Percentiles rank a stretch among this genome's conserved stretches.
Conservation (phyloP, 768 basidiomycete species). For the Mycena galopus region DNA sequence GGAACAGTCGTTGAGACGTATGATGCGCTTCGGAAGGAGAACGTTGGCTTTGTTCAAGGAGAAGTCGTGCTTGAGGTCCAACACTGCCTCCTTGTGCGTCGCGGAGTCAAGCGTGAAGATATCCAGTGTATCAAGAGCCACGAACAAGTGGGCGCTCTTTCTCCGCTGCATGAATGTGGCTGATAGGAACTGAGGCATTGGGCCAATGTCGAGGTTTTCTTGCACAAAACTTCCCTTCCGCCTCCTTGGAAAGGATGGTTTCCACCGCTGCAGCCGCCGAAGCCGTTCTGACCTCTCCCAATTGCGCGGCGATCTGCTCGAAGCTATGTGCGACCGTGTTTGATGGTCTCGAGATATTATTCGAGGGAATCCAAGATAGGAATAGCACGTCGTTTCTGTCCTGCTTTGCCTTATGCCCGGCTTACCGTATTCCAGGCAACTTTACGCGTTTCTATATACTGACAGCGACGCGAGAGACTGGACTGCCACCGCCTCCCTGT, state of each 20-base stretch:
- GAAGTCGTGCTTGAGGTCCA: conserved; percentile 70
- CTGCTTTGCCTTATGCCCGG: conserved; percentile 18
- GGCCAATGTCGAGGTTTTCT: conserved; percentile 84
- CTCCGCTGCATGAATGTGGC: background rate
- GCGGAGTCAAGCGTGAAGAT: conserved; percentile 67
- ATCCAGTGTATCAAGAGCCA: conserved; percentile 79
- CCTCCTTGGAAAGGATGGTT: conserved; percentile 65
- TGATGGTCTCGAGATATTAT: conserved; percentile 70
- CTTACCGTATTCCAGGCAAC: conserved; percentile 59
- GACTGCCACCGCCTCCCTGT: conserved; percentile 33
- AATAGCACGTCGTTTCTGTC: conserved; percentile 52
- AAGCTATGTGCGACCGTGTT: conserved; percentile 71
- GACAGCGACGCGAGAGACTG: conserved; percentile 49
- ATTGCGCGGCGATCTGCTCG: conserved; percentile 83
- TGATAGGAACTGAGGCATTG: conserved; percentile 64
- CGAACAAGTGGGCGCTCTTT: conserved; percentile 69
- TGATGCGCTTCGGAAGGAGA: conserved; percentile 66
- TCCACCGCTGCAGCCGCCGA: conserved; percentile 84
- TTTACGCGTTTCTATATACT: conserved; percentile 79
- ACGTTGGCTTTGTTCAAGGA: conserved; percentile 67
- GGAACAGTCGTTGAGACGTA: conserved; percentile 84
- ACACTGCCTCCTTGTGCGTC: conserved; percentile 77
- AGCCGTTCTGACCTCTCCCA: conserved; percentile 56
- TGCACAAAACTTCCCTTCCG: conserved; percentile 62
- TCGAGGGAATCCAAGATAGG: conserved; percentile 74